A percentile compares a stretch with the other conserved stretches of the same genome.
Conservation (phyloP, 495 filamentous ascomycete species). For the Aspergillus cristatus region DNA sequence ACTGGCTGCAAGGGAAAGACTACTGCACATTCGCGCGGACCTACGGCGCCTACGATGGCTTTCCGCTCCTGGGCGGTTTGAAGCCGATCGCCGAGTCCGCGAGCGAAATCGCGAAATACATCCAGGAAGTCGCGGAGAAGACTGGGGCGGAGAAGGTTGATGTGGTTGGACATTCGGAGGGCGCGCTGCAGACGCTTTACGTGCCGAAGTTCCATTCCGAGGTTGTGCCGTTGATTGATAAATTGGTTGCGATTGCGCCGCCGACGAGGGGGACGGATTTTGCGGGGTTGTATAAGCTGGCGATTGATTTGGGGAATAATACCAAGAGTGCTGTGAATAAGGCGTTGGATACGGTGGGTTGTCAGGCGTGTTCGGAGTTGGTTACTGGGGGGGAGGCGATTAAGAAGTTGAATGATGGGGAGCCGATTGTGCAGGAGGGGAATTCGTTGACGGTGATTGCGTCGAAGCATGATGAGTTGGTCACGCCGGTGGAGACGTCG, state of each 20-base stretch:
- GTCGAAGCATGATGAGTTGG: constrained; percentile 39
- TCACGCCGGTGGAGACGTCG: constrained; percentile 34
- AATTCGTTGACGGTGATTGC: constrained; percentile 42
- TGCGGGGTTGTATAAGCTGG: constrained; percentile 36
- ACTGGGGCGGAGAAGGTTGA: constrained; percentile 39
- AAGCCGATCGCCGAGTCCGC: constrained; percentile 36
- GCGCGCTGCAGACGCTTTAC: constrained; percentile 42
- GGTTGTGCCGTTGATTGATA: constrained; percentile 33
- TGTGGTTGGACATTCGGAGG: constrained; percentile 47
- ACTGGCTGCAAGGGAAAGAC: constrained; percentile 38
- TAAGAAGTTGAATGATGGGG: constrained; percentile 29
- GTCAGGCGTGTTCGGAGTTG: constrained; percentile 39
- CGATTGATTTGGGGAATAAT: constrained; percentile 28
- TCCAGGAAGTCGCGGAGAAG: constrained; percentile 29
- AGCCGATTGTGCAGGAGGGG: constrained; percentile 37
- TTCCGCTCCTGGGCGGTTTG: constrained; percentile 40
- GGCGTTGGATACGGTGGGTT: constrained; percentile 31
- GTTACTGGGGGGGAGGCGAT: constrained; percentile 29
- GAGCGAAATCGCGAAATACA: constrained; percentile 39
- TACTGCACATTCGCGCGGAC: constrained; percentile 45
- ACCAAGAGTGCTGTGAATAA: constrained; percentile 23
- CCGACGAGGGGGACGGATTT: constrained; percentile 43
- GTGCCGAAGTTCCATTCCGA: constrained; percentile 42
- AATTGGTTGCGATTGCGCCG: constrained; percentile 40
- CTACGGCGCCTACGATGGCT: constrained; percentile 40